These are phyloP conservation scores for Pichia sp. DNA, from an alignment of 1,139 yeast species.

Conservation along the genomic window DNA sequence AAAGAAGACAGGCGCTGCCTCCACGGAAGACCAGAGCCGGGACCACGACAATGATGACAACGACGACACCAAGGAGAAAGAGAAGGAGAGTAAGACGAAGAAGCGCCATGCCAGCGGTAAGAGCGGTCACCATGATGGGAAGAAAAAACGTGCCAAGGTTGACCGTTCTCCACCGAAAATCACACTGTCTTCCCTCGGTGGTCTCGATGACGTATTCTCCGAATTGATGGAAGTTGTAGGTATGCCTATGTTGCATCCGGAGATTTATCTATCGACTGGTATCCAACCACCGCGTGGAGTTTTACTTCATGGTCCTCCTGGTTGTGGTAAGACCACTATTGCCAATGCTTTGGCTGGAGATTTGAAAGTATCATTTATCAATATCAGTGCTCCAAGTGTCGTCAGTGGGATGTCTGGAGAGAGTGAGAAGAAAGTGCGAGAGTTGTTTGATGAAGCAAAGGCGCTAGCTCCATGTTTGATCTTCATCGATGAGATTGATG, in stretches of 20 bases:
- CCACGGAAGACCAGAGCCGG: neutral
- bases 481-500: slow-evolving; percentile 94
- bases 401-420: slow-evolving; percentile 99
- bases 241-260: slow-evolving; percentile 89
- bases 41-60: slow-evolving; percentile 5
- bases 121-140: slow-evolving; percentile 17
- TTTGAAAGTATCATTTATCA: slow-evolving; percentile 84
- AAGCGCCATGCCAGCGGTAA: too few species aligned
- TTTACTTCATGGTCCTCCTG: slow-evolving; percentile 94
- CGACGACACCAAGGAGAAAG: neutral
- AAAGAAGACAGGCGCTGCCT: neutral
- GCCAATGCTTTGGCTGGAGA: slow-evolving; percentile 97
- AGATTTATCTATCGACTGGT: slow-evolving; percentile 79
- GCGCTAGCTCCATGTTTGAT: slow-evolving; percentile 84
- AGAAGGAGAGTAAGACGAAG: neutral
- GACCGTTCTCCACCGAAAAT: slow-evolving; percentile 68
- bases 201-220: slow-evolving; percentile 74
- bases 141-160: slow-evolving; percentile 34
- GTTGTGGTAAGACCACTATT: slow-evolving; percentile 95
- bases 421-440: slow-evolving; percentile 88
- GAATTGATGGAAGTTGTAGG: slow-evolving; percentile 88
- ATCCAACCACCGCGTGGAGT: slow-evolving; percentile 98
- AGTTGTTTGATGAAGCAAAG: slow-evolving; percentile 90
- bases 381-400: slow-evolving; percentile 90
- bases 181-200: slow-evolving; percentile 74